Evolutionary conservation across 306 rosid genomes (phyloP).

Genomic region (Acacia acuminata): DNA sequence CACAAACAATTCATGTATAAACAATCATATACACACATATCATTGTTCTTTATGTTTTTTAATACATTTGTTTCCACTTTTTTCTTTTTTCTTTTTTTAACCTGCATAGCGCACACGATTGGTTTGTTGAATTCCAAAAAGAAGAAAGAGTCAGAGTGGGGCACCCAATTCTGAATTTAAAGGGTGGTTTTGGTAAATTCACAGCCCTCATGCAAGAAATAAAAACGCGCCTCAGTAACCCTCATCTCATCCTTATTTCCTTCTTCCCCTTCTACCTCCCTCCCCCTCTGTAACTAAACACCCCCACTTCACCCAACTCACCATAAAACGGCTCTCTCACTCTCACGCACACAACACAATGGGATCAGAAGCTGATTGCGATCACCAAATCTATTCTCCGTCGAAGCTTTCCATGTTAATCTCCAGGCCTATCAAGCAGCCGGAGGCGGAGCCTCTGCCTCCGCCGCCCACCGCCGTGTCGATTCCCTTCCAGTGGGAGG

Average conservation of each 20-base stretch:
- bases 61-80: no score
- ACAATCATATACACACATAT: no score
- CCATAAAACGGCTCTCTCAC: neutral
- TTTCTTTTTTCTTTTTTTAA: no score
- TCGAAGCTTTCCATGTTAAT: slow-evolving; percentile 47
- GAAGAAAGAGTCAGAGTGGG: slow-evolving; percentile 2
- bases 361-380: slow-evolving; percentile 27
- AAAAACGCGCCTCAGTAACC: neutral
- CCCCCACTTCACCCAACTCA: slow-evolving; percentile 31
- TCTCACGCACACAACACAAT: neutral
- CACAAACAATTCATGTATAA: no score
- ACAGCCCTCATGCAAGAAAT: neutral
- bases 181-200: slow-evolving; percentile 20
- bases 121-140: neutral
- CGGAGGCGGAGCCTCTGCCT: slow-evolving; percentile 43
- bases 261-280: neutral
- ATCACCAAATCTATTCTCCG: slow-evolving; percentile 21
- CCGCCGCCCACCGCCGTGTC: slow-evolving; percentile 56
- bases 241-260: neutral
- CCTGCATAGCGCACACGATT: neutral
- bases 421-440: slow-evolving; percentile 44
- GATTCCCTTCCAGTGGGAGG: slow-evolving; percentile 92
- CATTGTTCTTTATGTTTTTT: no score
- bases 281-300: slow-evolving; percentile 31
- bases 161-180: neutral